Evolutionary conservation across 2,329 filamentous ascomycete species (phyloP).

Genomic region (Ceratocystis variospora): DNA sequence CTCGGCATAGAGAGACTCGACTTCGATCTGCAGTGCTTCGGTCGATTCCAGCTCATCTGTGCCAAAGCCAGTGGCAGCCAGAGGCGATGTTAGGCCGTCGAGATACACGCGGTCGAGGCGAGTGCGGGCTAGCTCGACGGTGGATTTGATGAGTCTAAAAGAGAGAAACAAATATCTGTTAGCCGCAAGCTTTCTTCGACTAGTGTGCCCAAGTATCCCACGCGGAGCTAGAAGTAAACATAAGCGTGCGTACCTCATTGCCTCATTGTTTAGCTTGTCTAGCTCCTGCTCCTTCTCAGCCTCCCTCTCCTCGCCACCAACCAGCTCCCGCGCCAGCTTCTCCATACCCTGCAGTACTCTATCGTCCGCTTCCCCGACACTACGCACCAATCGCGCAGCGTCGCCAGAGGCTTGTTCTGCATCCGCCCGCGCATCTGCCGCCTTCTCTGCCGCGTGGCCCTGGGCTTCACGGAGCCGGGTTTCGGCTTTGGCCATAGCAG

Average conservation of each 20-base stretch:
- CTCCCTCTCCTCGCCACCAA: constrained; percentile 34
- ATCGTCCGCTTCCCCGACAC: constrained; percentile 35
- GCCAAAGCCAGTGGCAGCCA: constrained; percentile 23
- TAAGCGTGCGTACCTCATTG: constrained; percentile 32
- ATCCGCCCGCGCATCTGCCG: not conserved
- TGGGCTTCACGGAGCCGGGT: not conserved
- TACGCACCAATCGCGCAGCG: too few relatives aligned
- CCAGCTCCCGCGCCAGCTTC: constrained; percentile 49
- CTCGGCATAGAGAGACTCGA: constrained; percentile 56
- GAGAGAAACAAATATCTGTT: not conserved
- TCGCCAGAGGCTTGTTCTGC: too few relatives aligned
- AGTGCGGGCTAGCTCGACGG: constrained; percentile 41
- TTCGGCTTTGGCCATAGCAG: not conserved
- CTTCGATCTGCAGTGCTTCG: constrained; percentile 44
- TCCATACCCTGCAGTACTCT: constrained; percentile 50
- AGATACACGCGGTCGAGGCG: constrained; percentile 43
- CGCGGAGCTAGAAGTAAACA: not conserved
- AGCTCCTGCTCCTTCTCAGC: constrained; percentile 40
- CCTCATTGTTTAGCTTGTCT: constrained; percentile 44
- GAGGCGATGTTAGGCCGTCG: constrained; percentile 27
- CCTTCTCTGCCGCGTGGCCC: not conserved
- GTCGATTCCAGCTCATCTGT: constrained; percentile 29
- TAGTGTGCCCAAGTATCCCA: too few relatives aligned
- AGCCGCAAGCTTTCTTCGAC: not conserved
- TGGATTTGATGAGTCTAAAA: constrained; percentile 40